A percentile compares a stretch with the other conserved stretches of the same genome.
These are phyloP conservation scores for Suhomyces bokatorum DNA, from an alignment of 1,139 yeast genomes.

Conservation along the genomic window DNA sequence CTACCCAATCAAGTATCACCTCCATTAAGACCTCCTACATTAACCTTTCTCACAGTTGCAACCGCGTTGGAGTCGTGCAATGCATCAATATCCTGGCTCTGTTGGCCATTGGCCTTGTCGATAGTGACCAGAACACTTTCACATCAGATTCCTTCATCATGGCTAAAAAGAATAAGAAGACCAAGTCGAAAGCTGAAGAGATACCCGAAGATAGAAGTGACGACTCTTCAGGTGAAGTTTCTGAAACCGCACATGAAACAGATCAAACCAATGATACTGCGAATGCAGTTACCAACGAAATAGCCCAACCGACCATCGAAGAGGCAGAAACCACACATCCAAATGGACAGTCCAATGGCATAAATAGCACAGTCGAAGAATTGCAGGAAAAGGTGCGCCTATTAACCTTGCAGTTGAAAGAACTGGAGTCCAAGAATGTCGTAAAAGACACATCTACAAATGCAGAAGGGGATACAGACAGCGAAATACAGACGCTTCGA, in stretches of 20 bases:
- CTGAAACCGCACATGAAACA: not conserved
- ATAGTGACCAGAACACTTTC: not conserved
- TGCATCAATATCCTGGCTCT: not conserved
- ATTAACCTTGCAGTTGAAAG: constrained; percentile 23
- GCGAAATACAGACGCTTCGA: not conserved
- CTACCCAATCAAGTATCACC: no score
- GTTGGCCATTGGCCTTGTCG: constrained; percentile 1
- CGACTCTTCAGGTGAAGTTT: not conserved
- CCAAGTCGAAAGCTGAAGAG: constrained; percentile 13
- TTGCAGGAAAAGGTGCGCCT: constrained; percentile 21
- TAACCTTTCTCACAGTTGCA: not conserved
- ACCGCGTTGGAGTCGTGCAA: constrained; percentile 1
- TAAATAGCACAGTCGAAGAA: constrained; percentile 2
- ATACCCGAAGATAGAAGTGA: constrained; percentile 3
- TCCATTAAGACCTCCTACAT: no score
- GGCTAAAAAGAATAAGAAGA: constrained; percentile 36
- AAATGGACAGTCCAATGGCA: not conserved
- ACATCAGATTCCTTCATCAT: constrained; percentile 13
- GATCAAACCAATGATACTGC: not conserved
- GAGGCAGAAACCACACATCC: not conserved
- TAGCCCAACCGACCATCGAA: not conserved
- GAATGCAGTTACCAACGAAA: not conserved
- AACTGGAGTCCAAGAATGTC: constrained; percentile 11
- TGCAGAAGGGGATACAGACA: not conserved
- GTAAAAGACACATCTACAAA: constrained; percentile 6